A percentile compares a stretch with the other conserved stretches of the same genome.
Conservation (phyloP, 2,329 filamentous ascomycete genomes). For the Xylaria polymorpha region DNA sequence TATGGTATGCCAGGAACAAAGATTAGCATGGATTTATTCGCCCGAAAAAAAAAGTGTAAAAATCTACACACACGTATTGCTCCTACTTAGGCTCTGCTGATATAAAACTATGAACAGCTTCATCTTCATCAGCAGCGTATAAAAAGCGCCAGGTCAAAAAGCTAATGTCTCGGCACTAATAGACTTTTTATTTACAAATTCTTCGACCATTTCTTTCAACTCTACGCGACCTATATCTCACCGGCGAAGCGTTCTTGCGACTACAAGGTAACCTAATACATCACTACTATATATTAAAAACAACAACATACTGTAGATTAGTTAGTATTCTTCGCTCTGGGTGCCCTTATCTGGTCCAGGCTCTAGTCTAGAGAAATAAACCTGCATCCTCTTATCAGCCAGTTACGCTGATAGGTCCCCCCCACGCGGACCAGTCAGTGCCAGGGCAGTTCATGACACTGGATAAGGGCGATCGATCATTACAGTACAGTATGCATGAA, state of each 20-base stretch:
- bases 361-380: not conserved
- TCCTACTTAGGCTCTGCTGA: too few species aligned
- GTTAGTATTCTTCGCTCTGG: not conserved
- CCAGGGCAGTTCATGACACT: not conserved
- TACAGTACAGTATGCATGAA: not conserved
- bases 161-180: too few species aligned
- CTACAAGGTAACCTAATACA: not conserved
- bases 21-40: too few species aligned
- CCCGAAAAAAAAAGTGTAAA: too few species aligned
- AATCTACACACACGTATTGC: too few species aligned
- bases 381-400: not conserved
- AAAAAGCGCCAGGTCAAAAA: too few species aligned
- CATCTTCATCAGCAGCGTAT: too few species aligned
- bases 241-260: not conserved
- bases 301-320: not conserved
- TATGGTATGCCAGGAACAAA: too few species aligned
- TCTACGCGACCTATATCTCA: not conserved
- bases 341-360: not conserved
- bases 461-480: conserved; percentile 1
- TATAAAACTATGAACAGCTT: too few species aligned
- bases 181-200: too few species aligned
- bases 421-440: not conserved
- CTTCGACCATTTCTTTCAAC: not conserved
- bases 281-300: not conserved
- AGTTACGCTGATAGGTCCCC: conserved; percentile 7